Conservation (phyloP, 441 rosid genomes). For the Macaranga tanarius region DNA sequence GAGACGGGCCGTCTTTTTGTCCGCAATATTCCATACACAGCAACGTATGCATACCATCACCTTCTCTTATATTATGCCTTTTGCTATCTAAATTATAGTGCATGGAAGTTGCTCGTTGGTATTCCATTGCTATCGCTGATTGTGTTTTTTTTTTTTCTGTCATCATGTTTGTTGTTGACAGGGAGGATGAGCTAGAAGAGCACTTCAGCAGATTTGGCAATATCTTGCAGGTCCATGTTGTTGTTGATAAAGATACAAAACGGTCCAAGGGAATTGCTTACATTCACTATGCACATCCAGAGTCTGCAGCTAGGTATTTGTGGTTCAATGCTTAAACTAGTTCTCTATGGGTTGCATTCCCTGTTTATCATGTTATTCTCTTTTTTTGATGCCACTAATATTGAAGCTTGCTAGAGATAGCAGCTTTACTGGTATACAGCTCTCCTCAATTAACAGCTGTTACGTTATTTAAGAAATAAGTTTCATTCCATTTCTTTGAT, state of each 20-base stretch:
- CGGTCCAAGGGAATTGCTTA: conserved; percentile 88
- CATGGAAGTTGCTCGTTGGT: not conserved
- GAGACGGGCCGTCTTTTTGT: conserved; percentile 72
- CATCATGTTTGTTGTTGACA: conserved; percentile 29
- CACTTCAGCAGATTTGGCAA: conserved; percentile 60
- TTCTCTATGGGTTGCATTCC: conserved; percentile 5
- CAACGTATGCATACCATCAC: conserved; percentile 47
- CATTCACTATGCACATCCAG: conserved; percentile 58
- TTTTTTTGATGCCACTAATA: not conserved
- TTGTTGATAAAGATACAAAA: conserved; percentile 84
- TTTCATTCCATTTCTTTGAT: not conserved
- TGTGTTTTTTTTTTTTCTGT: conserved; percentile 5
- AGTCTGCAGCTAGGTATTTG: conserved; percentile 72
- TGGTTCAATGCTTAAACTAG: conserved; percentile 7
- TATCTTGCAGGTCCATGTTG: conserved; percentile 71
- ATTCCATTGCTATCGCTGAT: not conserved
- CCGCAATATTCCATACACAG: conserved; percentile 75
- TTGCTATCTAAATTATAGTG: not conserved
- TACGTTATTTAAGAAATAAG: not conserved
- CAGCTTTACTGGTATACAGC: not conserved
- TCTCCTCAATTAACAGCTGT: not conserved
- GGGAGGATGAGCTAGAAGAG: conserved; percentile 89
- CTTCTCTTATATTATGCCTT: not conserved
- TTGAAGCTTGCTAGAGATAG: conserved; percentile 8
- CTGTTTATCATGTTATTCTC: not conserved